Base-by-base conservation (phyloP, 768 basidiomycete genomes). In the Pulveroboletus ravenelii region DNA sequence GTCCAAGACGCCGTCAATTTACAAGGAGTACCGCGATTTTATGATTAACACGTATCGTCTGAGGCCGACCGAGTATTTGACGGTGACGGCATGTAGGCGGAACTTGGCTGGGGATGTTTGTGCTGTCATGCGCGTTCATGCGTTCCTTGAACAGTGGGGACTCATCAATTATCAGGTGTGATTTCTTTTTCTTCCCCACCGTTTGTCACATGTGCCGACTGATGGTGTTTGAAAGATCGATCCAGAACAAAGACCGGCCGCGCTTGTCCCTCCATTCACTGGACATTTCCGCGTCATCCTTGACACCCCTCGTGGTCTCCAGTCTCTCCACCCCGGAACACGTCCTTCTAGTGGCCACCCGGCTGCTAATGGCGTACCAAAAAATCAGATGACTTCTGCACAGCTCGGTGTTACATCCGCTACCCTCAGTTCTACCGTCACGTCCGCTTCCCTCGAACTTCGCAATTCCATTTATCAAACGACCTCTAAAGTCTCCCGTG, bases 1-100 rank as follows among this genome's bases (percentile, higher is more conserved):
- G 49, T 89, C 85, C 54, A 99, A 99, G 73, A 96, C 95, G 2
- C 95, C 96, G 0, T 78, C 89, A 17, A 93, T 97, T 54, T 99
- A 98, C 77, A 98, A 98, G 69, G 95, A 99, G 67, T 99, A 99
- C 63, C 84, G 96, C 53, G 95, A 99, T 76, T 99, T 99, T 60
- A 99, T 99, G 95, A 83, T 99, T 68, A 97, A 99, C 73, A 93
- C 96, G 1, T 98, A 97, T 70, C 79, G 96, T 45, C 77, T 99
- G 35, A 79, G 96, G 45, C 96, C 96, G 2, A 80, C 80, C 20
- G 96, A 99, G 67, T 99, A 99, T 62, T 78, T 99, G 51, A 99
- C 96, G 15, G 90, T 98, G 51, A 99, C 96, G 2, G 95, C 95
- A 1, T 99, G 96, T 66, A 71, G 96, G 63, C 74, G 96, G 56